Base-by-base conservation (phyloP, 1,284 basidiomycete genomes). In the Ustilago sp. region DNA sequence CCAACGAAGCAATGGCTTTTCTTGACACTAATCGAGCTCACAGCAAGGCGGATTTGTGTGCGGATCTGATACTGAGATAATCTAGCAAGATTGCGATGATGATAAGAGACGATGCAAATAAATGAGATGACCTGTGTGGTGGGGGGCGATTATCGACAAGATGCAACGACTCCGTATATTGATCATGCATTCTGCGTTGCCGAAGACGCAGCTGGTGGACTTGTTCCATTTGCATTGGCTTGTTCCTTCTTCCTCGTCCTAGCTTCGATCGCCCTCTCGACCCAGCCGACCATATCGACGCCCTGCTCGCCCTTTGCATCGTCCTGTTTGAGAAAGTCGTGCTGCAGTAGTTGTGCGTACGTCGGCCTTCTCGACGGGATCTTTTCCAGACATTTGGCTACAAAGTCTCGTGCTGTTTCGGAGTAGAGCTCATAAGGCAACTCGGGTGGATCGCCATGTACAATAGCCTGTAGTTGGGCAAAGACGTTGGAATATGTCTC, bases 401-500 rank as follows among this genome's bases (percentile, higher is more conserved):
- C 77, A 74, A 86, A 85, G 59, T 84, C 82, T 43, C 78, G 73
- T 17, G 87, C 87, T 3, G 64, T 69, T 28, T 82, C 80, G 17
- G 80, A 83, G 68, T 87, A 88, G 15, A 67, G 38, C 0, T 83
- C 77, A 17, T 61, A 23, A 28, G 95, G 94, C 51, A 99, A 88
- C 61, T 91, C 90, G 4, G 97, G 96, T 8, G 95, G 91, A 55
- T 95, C 92, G 1, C 95, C 97, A 79, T 98, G 92, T 4, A 99
- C 95, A 76, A 99, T 99, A 2, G 95, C 95, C 35, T 93, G 94
- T 47, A 99, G 88, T 87, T 99, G 95, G 2, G 95, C 93, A 86
- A 99, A 97, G 2, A 98, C 95, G 86, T 98, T 98, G 63, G 92
- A 91, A 86, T 97, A 99, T 4, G 95, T 96, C 87, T 98, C 95